Percentiles rank a stretch among this genome's conserved stretches.
phyloP scores from a whole-genome alignment of 495 filamentous ascomycete genomes.

The Daldinia caldariorum region DNA sequence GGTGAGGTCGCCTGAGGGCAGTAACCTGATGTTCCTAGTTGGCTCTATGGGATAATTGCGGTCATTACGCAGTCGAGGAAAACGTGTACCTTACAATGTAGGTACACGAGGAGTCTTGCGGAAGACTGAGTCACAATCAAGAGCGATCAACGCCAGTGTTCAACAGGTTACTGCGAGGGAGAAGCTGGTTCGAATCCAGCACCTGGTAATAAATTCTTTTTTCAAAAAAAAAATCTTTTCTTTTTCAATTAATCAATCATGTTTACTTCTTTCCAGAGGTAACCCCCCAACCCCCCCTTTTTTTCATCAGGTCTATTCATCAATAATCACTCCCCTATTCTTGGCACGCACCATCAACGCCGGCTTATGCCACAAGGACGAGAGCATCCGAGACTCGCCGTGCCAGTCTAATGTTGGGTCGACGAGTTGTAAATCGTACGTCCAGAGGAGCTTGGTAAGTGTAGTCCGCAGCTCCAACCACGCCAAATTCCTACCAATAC shows the following conservation, averaged over 20 bases:
- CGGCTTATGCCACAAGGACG: conserved; percentile 46
- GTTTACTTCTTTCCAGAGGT: neutral
- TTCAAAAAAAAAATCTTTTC: too few relatives aligned
- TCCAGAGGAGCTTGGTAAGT: conserved; percentile 46
- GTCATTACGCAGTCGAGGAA: neutral
- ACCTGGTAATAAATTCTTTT: neutral
- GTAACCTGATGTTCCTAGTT: neutral
- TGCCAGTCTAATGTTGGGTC: conserved; percentile 44
- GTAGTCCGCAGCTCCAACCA: conserved; percentile 49
- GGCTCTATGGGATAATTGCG: neutral
- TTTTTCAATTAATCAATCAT: neutral
- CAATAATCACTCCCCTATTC: conserved; percentile 30
- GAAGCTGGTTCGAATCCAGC: neutral
- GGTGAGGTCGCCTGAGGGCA: neutral
- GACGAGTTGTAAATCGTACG: conserved; percentile 46
- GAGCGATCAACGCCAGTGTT: neutral
- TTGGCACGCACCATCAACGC: conserved; percentile 38
- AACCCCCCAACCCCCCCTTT: too few relatives aligned
- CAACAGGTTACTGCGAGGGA: neutral
- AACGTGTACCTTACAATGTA: neutral
- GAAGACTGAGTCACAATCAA: neutral
- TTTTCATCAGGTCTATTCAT: neutral
- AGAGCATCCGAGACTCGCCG: conserved; percentile 24
- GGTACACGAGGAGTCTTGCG: neutral
- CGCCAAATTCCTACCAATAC: conserved; percentile 47